Conservation (phyloP, 2,329 filamentous ascomycete species). For the Torrubiellomyces zombiae region DNA sequence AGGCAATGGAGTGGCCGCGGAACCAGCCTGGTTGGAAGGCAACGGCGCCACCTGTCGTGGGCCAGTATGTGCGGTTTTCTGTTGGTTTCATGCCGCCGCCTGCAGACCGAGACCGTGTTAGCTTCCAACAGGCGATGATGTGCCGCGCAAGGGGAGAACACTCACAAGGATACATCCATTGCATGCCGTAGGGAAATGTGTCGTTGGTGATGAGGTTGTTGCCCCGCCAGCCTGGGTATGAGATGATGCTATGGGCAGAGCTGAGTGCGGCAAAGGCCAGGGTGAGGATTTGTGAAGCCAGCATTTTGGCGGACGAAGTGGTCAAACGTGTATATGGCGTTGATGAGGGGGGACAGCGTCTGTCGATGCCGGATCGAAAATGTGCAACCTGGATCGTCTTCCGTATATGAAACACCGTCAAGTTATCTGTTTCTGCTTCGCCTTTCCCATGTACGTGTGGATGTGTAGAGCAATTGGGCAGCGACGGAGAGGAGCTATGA, state of each 20-base stretch:
- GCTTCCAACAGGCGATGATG: conserved; percentile 3
- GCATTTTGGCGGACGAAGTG: no score
- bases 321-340: no score
- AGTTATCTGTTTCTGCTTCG: no score
- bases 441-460: no score
- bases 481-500: no score
- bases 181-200: conserved; percentile 75
- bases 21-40: conserved; percentile 94
- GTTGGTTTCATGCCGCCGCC: conserved; percentile 70
- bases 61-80: conserved; percentile 82
- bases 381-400: no score
- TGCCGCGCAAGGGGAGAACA: background rate
- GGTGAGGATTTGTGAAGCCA: conserved; percentile 14
- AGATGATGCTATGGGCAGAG: conserved; percentile 64
- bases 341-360: conserved; percentile 2
- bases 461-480: no score
- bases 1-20: conserved; percentile 64
- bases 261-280: conserved; percentile 31
- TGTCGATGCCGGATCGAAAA: no score
- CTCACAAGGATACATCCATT: conserved; percentile 92
- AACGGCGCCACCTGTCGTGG: conserved; percentile 70
- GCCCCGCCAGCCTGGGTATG: conserved; percentile 75
- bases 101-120: conserved; percentile 18
- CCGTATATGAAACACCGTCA: no score
- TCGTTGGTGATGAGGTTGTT: conserved; percentile 70